Percentiles rank a stretch among this genome's conserved stretches.
phyloP scores from a whole-genome alignment of 2,329 filamentous ascomycete species.

The Xylaria sp. region DNA sequence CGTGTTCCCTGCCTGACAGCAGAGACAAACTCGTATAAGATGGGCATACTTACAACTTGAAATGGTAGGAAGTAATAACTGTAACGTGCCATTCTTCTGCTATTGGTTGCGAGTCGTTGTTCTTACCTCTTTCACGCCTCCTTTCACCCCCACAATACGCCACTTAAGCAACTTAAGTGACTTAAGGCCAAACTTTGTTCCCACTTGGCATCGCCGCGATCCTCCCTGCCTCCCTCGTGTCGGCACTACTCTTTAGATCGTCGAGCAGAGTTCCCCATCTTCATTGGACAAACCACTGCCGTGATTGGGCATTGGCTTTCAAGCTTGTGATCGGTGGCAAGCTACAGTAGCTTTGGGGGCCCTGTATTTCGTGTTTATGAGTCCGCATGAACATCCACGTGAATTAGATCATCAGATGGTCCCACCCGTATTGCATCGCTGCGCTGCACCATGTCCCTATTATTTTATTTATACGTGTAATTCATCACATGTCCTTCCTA shows the following conservation, averaged over 20 bases:
- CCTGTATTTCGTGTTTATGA: constrained; percentile 33
- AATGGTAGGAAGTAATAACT: no score
- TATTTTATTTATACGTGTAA: neutral
- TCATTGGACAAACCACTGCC: neutral
- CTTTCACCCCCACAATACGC: constrained; percentile 18
- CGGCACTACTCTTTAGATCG: constrained; percentile 24
- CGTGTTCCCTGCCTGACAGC: constrained; percentile 4
- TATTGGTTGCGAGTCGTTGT: constrained; percentile 1
- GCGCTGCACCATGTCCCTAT: constrained; percentile 39
- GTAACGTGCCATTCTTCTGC: constrained; percentile 33
- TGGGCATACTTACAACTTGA: constrained; percentile 5
- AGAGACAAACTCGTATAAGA: constrained; percentile 21
- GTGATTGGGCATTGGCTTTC: constrained; percentile 23
- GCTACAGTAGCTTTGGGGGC: constrained; percentile 6
- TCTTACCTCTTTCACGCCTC: neutral
- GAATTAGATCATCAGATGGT: constrained; percentile 41
- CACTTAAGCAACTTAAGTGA: neutral
- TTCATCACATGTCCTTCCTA: neutral
- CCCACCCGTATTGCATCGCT: constrained; percentile 39
- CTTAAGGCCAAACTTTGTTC: neutral
- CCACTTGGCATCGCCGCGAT: constrained; percentile 13
- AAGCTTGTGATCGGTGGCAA: neutral
- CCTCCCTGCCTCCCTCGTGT: constrained; percentile 24
- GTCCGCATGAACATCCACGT: constrained; percentile 44
- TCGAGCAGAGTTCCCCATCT: neutral